Conservation (phyloP, 2,329 filamentous ascomycete genomes). For the Botrytis fabae region DNA sequence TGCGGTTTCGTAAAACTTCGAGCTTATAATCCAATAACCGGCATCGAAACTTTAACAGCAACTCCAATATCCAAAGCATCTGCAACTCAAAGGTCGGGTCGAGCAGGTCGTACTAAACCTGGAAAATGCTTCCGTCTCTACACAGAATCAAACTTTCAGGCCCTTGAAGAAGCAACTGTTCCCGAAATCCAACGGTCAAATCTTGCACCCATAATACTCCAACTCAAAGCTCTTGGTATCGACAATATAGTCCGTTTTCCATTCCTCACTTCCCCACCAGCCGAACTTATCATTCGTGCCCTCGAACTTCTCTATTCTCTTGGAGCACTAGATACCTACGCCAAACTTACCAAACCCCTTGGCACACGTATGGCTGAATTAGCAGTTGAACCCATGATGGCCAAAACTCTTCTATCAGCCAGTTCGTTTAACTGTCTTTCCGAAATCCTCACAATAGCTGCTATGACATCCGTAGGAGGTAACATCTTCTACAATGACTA, state of each 20-base stretch:
- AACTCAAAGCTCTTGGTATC: conserved; percentile 92
- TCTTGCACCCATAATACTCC: conserved; percentile 81
- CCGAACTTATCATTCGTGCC: conserved; percentile 80
- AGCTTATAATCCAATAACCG: conserved; percentile 78
- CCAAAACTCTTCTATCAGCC: conserved; percentile 78
- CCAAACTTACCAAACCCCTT: conserved; percentile 85
- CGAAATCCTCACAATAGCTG: conserved; percentile 87
- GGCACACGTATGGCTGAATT: conserved; percentile 91
- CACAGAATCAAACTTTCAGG: conserved; percentile 70
- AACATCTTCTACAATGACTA: conserved; percentile 81
- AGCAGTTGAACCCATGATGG: conserved; percentile 93
- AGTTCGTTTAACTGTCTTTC: conserved; percentile 73
- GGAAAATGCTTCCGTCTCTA: conserved; percentile 96
- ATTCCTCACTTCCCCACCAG: conserved; percentile 82
- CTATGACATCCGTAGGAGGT: conserved; percentile 87
- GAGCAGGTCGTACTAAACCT: conserved; percentile 83
- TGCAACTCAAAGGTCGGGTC: conserved; percentile 85
- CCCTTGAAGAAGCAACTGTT: conserved; percentile 69
- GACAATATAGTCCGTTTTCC: conserved; percentile 92
- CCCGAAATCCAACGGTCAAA: conserved; percentile 94
- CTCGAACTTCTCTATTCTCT: conserved; percentile 85
- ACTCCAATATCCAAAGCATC: conserved; percentile 86
- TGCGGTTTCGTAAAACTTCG: conserved; percentile 88
- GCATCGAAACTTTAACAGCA: conserved; percentile 83
- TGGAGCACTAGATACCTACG: conserved; percentile 84